Evolutionary conservation across 73 alveolate genomes (phyloP), one percentile per base, ranked within the genome.

Genomic region (Loxodes magnus): DNA sequence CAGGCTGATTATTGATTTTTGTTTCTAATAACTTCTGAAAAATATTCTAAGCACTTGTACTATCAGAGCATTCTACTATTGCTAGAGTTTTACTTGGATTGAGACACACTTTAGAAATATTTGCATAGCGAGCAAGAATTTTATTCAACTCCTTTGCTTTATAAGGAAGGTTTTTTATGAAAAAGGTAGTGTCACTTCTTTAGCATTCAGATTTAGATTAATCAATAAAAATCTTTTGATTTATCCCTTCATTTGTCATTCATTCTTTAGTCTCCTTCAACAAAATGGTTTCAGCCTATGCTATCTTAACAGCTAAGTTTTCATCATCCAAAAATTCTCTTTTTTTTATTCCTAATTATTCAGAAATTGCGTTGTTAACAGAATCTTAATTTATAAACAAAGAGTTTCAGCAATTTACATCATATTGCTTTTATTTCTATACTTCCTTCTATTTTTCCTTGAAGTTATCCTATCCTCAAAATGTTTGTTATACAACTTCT

Each of bases 191-290:
- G 35, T 65, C 60, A 34, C 90, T 67, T 56, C 99, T 61, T n/a
- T n/a, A n/a, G 34, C 56, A 72, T 51, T 95, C 74, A 53, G 80
- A 73, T 33, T 58, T 71, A 53, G 95, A 82, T 42, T 82, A 84
- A 24, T 71, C 84, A 38, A 64, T 74, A 4, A 77, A 58, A 48
- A 88, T 71, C 61, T 87, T 94, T 27, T 79, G 56, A 72, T 84
- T 80, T 15, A 87, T 67, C 4, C 94, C 97, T 44, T 84, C 60
- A n/a, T 67, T 78, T 34, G 67, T 67, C 71, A 93, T 22, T 98
- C 99, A 93, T 35, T 77, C 96, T 65, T 89, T 93, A 27, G 97
- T 93, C 67, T 89, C 95, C 35, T 86, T 64, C 43, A 93, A 84
- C 23, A 89, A 75, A 31, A 84, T 67, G 15, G 97, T 89, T 61